phyloP scores from a whole-genome alignment of 805 yeast genomes.

The Metschnikowia kunwiensis region DNA sequence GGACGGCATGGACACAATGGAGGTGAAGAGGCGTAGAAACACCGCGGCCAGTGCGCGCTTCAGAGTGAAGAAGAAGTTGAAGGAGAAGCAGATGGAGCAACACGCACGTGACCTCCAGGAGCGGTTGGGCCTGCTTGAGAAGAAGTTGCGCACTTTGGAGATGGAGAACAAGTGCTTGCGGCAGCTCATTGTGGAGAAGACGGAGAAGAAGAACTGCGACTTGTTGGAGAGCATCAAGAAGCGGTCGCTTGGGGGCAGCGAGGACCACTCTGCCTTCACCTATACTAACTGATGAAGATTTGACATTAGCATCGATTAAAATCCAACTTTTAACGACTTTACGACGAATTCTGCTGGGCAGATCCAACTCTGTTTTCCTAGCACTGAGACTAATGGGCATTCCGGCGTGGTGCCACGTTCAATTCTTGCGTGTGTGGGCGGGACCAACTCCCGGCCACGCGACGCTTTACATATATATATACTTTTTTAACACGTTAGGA shows the following conservation, averaged over 20 bases:
- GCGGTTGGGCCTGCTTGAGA: slow-evolving; percentile 60
- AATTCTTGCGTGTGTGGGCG: slow-evolving; percentile 12
- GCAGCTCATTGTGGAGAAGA: slow-evolving; percentile 79
- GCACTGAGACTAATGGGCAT: slow-evolving; percentile 18
- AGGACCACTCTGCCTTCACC: slow-evolving; percentile 20
- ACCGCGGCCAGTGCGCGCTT: slow-evolving; percentile 95
- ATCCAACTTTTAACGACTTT: slow-evolving; percentile 39
- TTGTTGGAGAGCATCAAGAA: slow-evolving; percentile 28
- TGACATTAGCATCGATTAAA: slow-evolving; percentile 26
- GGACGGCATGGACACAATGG: slow-evolving; percentile 13
- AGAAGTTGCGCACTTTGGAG: slow-evolving; percentile 76
- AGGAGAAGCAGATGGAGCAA: slow-evolving; percentile 88
- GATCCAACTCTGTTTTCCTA: slow-evolving; percentile 25
- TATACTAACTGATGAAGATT: slow-evolving; percentile 26
- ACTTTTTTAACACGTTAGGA: slow-evolving; percentile 12
- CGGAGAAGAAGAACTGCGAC: slow-evolving; percentile 34
- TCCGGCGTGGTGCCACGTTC: slow-evolving; percentile 16
- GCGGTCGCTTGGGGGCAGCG: slow-evolving; percentile 21
- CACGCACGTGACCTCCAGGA: slow-evolving; percentile 71
- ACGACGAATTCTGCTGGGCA: slow-evolving; percentile 19
- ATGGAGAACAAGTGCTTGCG: slow-evolving; percentile 89
- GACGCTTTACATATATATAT: slow-evolving; percentile 4
- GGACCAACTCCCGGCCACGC: slow-evolving; percentile 5
- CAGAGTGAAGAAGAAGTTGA: slow-evolving; percentile 84
- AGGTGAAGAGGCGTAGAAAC: slow-evolving; percentile 79